Conservation (phyloP, 2,329 filamentous ascomycete genomes). For the Proliferodiscus dingleyae region DNA sequence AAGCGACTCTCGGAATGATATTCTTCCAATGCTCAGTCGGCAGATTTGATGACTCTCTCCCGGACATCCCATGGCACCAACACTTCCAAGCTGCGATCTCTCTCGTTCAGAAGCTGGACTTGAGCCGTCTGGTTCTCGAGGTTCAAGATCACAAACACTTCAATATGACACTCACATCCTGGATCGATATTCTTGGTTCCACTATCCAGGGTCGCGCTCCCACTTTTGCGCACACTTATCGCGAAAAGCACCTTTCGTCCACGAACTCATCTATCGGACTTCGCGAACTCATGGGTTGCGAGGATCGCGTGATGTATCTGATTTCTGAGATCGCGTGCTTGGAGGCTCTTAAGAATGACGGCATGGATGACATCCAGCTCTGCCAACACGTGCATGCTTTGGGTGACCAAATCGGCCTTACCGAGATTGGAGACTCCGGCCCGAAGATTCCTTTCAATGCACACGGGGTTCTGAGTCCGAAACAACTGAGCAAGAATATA, state of each 20-base stretch:
- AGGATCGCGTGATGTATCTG: conserved; percentile 95
- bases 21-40: conserved; percentile 94
- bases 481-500: conserved; percentile 82
- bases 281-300: conserved; percentile 92
- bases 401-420: conserved; percentile 78
- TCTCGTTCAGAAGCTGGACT: conserved; percentile 77
- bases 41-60: conserved; percentile 74
- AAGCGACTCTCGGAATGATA: conserved; percentile 90
- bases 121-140: conserved; percentile 63
- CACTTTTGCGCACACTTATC: conserved; percentile 89
- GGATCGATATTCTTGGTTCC: conserved; percentile 95
- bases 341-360: conserved; percentile 77
- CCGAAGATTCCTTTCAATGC: conserved; percentile 59
- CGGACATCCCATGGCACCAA: conserved; percentile 93
- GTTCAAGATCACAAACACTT: conserved; percentile 53
- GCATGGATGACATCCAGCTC: conserved; percentile 79
- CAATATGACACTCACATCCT: conserved; percentile 90
- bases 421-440: conserved; percentile 58
- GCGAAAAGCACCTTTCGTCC: conserved; percentile 79
- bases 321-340: conserved; percentile 97
- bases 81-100: conserved; percentile 90
- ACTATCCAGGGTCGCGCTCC: conserved; percentile 87
- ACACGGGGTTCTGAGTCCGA: conserved; percentile 72
- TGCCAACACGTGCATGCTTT: conserved; percentile 88
- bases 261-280: conserved; percentile 63